A percentile compares a stretch with the other conserved stretches of the same genome.
phyloP scores from a whole-genome alignment of 306 rosid species.

The Alnus rubra region DNA sequence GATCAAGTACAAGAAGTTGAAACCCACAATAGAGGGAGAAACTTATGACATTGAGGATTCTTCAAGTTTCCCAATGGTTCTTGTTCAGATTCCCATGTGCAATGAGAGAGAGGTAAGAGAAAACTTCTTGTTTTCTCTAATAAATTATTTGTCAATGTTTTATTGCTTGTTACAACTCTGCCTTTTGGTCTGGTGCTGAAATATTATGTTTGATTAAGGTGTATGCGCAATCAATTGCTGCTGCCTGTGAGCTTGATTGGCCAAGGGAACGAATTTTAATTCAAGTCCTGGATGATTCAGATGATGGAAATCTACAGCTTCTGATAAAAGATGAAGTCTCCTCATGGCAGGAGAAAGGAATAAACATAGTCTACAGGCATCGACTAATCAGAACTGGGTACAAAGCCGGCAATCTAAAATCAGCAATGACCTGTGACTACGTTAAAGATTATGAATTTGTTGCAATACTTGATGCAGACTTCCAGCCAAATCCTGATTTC shows the following conservation, averaged over 20 bases:
- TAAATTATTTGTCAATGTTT: background rate
- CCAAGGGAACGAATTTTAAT: conserved; percentile 78
- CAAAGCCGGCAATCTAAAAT: conserved; percentile 95
- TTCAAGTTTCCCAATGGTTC: conserved; percentile 74
- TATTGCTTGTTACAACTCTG: background rate
- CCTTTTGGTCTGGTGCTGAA: conserved; percentile 20
- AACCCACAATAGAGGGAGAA: conserved; percentile 58
- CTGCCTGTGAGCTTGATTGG: conserved; percentile 93
- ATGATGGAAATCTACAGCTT: conserved; percentile 65
- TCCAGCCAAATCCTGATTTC: conserved; percentile 89
- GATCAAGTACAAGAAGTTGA: conserved; percentile 83
- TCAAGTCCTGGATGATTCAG: conserved; percentile 93
- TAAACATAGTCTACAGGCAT: conserved; percentile 82
- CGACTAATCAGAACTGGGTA: conserved; percentile 93
- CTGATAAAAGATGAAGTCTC: conserved; percentile 78
- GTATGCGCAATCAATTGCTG: conserved; percentile 84
- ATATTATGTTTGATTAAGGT: conserved; percentile 45
- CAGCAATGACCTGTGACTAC: conserved; percentile 94
- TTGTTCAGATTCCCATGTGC: conserved; percentile 99
- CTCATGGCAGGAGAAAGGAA: conserved; percentile 77
- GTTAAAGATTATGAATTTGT: conserved; percentile 87
- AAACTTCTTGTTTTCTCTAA: background rate
- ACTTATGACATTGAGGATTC: conserved; percentile 68
- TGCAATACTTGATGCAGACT: conserved; percentile 94
- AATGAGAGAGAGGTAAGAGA: conserved; percentile 94